Base-by-base conservation (phyloP, 805 yeast genomes). In the Peterozyma xylosa region DNA sequence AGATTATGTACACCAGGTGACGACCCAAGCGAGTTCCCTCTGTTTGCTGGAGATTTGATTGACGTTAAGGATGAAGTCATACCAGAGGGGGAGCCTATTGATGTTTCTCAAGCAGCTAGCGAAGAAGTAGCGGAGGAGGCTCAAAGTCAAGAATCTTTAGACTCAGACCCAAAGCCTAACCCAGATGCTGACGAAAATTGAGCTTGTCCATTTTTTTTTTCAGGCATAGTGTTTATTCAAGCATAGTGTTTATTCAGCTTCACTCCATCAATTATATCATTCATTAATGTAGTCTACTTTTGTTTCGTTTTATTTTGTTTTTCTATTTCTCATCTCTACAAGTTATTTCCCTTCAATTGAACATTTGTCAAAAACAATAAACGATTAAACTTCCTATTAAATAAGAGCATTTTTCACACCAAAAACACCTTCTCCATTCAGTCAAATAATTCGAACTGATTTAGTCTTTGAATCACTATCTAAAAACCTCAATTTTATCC, bases 1-100 rank as follows among this genome's bases (percentile, higher is more conserved):
- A 74, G 91, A 62, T 67, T 90, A 43, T 56, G 67, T 40, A 60
- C 65, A 17, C 78, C 79, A 3, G 58, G 51, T 17, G 63, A 54
- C 11, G 63, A 61, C 37, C 46, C 56, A 11, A 62, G 52, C 10
- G 51, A 53, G 17, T 67, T 68, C 50, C 71, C 76, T 30, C 46
- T 46, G 2, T 54, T 50, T 4, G 50, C 52, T 14, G 59, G 52
- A 6, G 64, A 71, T 39, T 55, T 72, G 43, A 67, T 70, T 36
- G 76, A 70, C 40, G 57, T 73, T 30, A 67, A 63, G 37, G 65
- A 61, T 37, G 42, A 30, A n/a, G 43, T 36, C 4, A 39, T 35
- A 30, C 46, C 39, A 39, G 45, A 33, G 35, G 48, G 49, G 27
- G 49, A 45, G 14, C 34, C 9, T 32, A 14, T 32, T 13, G 34